Percentiles rank a stretch among this genome's conserved stretches.
phyloP scores from a whole-genome alignment of 768 basidiomycete genomes.

The Tulasnella sp. region DNA sequence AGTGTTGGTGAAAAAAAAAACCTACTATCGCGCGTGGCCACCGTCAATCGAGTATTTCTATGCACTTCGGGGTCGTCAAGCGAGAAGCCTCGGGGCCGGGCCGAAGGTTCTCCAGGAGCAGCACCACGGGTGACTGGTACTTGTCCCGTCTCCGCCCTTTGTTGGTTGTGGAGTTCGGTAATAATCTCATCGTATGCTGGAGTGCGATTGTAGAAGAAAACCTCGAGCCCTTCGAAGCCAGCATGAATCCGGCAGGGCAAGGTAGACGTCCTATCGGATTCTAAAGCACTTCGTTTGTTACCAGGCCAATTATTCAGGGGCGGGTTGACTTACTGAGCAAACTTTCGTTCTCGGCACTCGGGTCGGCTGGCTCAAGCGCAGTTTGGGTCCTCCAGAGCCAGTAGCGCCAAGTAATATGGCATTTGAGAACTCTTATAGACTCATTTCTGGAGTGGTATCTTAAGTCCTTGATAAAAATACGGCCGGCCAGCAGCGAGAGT shows the following conservation, averaged over 20 bases:
- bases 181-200: conserved; percentile 85
- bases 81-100: conserved; percentile 10
- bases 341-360: conserved; percentile 43
- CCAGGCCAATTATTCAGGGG: background rate
- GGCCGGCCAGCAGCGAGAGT: conserved; percentile 79
- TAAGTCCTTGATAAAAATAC: conserved; percentile 83
- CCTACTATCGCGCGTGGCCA: conserved; percentile 12
- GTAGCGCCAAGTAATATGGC: conserved; percentile 87
- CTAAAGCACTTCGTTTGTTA: conserved; percentile 14
- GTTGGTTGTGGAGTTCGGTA: conserved; percentile 57
- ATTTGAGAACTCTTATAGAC: conserved; percentile 76
- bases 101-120: background rate
- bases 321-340: conserved; percentile 40
- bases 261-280: conserved; percentile 29
- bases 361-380: conserved; percentile 42
- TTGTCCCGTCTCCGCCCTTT: conserved; percentile 41
- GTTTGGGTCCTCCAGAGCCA: conserved; percentile 80
- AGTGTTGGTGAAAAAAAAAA: background rate
- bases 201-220: conserved; percentile 88
- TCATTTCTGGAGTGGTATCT: conserved; percentile 91
- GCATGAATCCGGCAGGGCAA: conserved; percentile 77
- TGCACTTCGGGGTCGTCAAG: conserved; percentile 8
- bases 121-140: conserved; percentile 41
- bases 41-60: conserved; percentile 28
- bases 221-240: conserved; percentile 80